These are phyloP conservation scores for Candida sanyaensis DNA, from an alignment of 1,139 yeast species.

Conservation along the genomic window DNA sequence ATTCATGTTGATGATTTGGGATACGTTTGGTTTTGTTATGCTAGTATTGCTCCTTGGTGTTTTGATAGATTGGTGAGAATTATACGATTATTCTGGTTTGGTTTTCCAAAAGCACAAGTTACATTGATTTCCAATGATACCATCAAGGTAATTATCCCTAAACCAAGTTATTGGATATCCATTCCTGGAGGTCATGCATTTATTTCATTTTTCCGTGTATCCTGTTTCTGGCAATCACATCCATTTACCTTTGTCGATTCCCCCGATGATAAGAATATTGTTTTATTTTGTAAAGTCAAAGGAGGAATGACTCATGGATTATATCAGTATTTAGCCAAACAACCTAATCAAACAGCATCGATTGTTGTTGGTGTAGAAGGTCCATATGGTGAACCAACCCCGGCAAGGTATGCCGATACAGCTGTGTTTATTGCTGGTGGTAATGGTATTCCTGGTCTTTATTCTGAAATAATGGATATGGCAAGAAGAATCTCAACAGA, in stretches of 20 bases:
- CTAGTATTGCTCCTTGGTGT: constrained; percentile 43
- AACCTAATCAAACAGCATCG: constrained; percentile 25
- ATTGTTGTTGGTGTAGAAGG: constrained; percentile 43
- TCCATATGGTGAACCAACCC: constrained; percentile 37
- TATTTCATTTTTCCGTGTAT: constrained; percentile 40
- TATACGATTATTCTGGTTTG: constrained; percentile 34
- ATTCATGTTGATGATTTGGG: constrained; percentile 42
- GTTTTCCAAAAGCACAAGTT: constrained; percentile 38
- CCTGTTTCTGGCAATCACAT: constrained; percentile 45
- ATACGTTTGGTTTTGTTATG: constrained; percentile 38
- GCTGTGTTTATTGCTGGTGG: constrained; percentile 48
- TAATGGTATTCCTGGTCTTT: constrained; percentile 47
- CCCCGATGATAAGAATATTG: constrained; percentile 16
- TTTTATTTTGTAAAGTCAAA: constrained; percentile 33
- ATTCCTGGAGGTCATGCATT: constrained; percentile 56
- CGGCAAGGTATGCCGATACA: constrained; percentile 29
- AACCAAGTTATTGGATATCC: constrained; percentile 41
- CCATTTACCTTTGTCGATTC: constrained; percentile 29
- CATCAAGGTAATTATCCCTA: constrained; percentile 40
- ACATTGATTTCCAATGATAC: constrained; percentile 38
- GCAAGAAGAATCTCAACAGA: constrained; percentile 21
- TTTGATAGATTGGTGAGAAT: constrained; percentile 43
- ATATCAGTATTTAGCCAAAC: constrained; percentile 27
- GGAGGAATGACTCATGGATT: constrained; percentile 39
- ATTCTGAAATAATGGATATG: constrained; percentile 34